phyloP scores from a whole-genome alignment of 2,329 filamentous ascomycete species.

The Fusarium nodosum region DNA sequence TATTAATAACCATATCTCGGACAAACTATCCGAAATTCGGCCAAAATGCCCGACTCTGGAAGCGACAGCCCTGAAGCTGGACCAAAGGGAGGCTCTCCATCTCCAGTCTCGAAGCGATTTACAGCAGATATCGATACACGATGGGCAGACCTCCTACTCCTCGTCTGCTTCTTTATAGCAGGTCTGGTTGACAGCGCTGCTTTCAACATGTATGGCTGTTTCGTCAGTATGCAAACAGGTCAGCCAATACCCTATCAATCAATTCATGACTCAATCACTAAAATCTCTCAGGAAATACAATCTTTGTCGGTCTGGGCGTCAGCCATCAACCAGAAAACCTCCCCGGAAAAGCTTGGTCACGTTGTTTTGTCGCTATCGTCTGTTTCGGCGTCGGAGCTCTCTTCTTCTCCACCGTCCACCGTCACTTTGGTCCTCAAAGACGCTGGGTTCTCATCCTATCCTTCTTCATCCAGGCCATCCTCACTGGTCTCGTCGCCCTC shows the following conservation, averaged over 20 bases:
- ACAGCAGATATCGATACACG: constrained; percentile 37
- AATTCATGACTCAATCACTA: neutral
- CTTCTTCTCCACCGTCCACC: constrained; percentile 49
- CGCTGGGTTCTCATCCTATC: constrained; percentile 47
- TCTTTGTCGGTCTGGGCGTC: constrained; percentile 47
- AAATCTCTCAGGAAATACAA: constrained; percentile 52
- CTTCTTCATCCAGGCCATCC: constrained; percentile 41
- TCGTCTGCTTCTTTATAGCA: constrained; percentile 48
- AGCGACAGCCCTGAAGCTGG: constrained; percentile 40
- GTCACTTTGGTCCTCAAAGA: constrained; percentile 47
- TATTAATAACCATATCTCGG: neutral
- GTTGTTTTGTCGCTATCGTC: constrained; percentile 49
- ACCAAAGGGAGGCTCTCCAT: constrained; percentile 14
- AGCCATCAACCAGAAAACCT: constrained; percentile 49
- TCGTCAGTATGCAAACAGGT: constrained; percentile 52
- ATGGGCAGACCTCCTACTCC: constrained; percentile 46
- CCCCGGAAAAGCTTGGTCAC: constrained; percentile 47
- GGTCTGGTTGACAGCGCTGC: constrained; percentile 49
- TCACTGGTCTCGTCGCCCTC: constrained; percentile 46
- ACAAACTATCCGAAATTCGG: constrained; percentile 2
- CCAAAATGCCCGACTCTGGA: constrained; percentile 30
- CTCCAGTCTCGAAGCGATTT: constrained; percentile 30
- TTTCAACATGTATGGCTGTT: constrained; percentile 50
- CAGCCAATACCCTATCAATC: neutral
- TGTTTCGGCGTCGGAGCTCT: constrained; percentile 47